Evolutionary conservation across 2,329 filamentous ascomycete genomes (phyloP), one percentile per base, ranked within the genome.

Genomic region (Claviceps paspali): DNA sequence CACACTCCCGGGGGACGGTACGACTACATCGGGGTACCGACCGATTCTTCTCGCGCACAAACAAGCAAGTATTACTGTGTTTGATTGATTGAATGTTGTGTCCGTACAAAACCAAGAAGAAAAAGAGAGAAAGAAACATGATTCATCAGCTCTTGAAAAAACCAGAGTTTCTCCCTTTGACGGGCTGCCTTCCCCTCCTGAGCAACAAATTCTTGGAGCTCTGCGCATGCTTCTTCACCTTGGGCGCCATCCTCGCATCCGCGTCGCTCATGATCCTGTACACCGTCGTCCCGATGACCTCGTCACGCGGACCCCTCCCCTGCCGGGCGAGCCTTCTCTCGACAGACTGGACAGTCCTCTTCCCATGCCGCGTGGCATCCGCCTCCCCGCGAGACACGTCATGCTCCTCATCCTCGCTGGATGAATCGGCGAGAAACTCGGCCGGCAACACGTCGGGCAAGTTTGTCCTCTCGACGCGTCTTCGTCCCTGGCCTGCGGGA

Each of bases 361-460:
- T 63, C 52, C 62, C 31, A 18, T 67, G 23, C 58, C 28, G 47
- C 19, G 50, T 46, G n/a, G 47, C 53, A 2, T 44, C 47, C 4
- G 46, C 46, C 34, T 56, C 54, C 17, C 68, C 64, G 33, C 57
- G 59, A 32, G 67, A 65, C 1, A 68, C 33, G 12, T 34, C 23
- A n/a, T n/a, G n/a, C 4, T 14, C 33, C 14, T 68, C 65, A 30
- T 26, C 23, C 3, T 68, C 65, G 30, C 59, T 60, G 31, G 67
- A 65, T 1, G 69, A 70, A 43, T 73, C 68, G 10, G 57, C 57
- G 22, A 76, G 60, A 41, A 72, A 63, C 44, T 73, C 68, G 23
- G 59, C 62, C 0, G 72, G 70, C 2, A 76, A 61, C 9, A 68
- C 50, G 28, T 61, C 54, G 2, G 68, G 65, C 2, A 67, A 47